Conservation (phyloP, 1,284 basidiomycete species). For the Schizophyllum commune region DNA sequence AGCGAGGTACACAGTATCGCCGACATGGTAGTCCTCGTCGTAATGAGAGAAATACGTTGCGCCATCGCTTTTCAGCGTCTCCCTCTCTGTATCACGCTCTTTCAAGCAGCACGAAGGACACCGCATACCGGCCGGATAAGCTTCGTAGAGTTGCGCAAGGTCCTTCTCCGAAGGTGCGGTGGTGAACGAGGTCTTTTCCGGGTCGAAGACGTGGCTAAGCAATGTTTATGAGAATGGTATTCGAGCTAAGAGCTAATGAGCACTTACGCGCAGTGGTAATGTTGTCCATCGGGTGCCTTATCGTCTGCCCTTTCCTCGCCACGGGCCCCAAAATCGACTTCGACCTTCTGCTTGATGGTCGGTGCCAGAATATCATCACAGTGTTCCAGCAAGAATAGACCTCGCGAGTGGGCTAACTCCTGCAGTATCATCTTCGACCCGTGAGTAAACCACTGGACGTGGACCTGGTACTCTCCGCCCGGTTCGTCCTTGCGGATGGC, state of each 20-base stretch:
- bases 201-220: not conserved
- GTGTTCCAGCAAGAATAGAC: slow-evolving; percentile 5
- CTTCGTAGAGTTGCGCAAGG: not conserved
- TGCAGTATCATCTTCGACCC: slow-evolving; percentile 6
- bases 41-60: not conserved
- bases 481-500: slow-evolving; percentile 4
- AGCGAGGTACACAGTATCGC: not conserved
- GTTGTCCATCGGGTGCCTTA: not conserved
- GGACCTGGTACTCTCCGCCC: slow-evolving; percentile 6
- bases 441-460: slow-evolving; percentile 11
- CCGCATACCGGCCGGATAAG: not conserved
- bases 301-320: slow-evolving; percentile 7
- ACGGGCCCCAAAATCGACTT: not conserved
- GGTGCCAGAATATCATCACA: slow-evolving; percentile 6
- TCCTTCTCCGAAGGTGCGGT: not conserved
- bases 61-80: not conserved
- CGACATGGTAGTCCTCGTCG: not conserved
- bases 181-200: not conserved
- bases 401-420: slow-evolving; percentile 7
- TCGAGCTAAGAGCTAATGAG: not conserved
- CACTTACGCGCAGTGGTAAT: slow-evolving; percentile 7
- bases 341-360: slow-evolving; percentile 3
- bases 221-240: not conserved
- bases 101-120: not conserved
- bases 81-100: not conserved